Evolutionary conservation across 1,284 basidiomycete species (phyloP), one percentile per base, ranked within the genome.

Genomic region (Baeospora myosura): DNA sequence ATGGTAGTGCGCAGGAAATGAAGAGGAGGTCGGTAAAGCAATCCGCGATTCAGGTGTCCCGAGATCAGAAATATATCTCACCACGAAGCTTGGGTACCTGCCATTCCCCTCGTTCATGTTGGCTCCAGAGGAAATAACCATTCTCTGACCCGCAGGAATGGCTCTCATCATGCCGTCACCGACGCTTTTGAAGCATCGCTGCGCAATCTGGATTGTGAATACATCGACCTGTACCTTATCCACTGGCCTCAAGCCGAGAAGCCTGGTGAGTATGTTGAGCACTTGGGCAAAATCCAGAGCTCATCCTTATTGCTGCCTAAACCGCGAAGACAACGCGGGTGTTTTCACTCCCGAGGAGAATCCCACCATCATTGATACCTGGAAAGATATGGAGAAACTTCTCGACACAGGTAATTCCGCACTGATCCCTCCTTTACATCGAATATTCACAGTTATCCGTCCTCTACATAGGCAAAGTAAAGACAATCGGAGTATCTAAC

Each of bases 191-290:
- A 78, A 45, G 57, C 66, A 38, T 78, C 74, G 7, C 63, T 88
- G 18, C 59, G 68, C 41, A 68, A 72, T 49, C 69, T 88, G 10
- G 69, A 69, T 24, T 49, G 75, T 29, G 76, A 71, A 18, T 86
- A 87, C 59, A 68, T 88, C 41, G 82, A 88, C 55, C 60, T 87
- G 17, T 87, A 81, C 59, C 66, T 88, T 16, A 70, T 86, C 58
- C 81, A 85, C 60, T 82, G 78, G 77, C 71, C 72, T 49, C 54
- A 54, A 32, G 59, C 53, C n/a, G 5, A 21, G 4, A 10, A 31
- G 24, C 32, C 37, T 40, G 34, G 41, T 37, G 17, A 8, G 36
- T 36, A 17, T 34, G 8, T 23, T n/a, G 26, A 43, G 39, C 44
- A 44, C 29, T n/a, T n/a, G n/a, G n/a, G n/a, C n/a, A n/a, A n/a